Base-by-base conservation (phyloP, 2,329 filamentous ascomycete genomes). In the Aspergillus alliaceus region DNA sequence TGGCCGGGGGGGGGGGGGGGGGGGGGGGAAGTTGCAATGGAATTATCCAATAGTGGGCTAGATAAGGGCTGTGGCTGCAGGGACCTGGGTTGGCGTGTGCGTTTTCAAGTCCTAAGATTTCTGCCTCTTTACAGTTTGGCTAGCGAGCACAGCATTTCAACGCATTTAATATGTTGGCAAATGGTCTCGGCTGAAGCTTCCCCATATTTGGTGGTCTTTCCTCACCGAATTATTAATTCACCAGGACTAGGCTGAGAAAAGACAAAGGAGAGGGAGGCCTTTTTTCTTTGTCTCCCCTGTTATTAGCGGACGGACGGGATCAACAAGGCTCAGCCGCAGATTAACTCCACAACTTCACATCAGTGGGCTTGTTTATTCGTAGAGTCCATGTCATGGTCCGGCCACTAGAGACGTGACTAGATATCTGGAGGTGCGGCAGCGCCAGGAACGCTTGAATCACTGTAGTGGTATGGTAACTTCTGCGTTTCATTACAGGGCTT, bases 281-380 rank as follows among this genome's bases (percentile, higher is more conserved):
- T 40, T 8, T n/a, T n/a, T n/a, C n/a, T n/a, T n/a, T n/a, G n/a
- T n/a, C n/a, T n/a, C 35, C 24, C 12, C 4, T 14, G 15, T 18
- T 12, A n/a, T 27, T 51, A 51, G 34, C 48, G 48, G 55, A 11
- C 35, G n/a, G 35, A 39, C 44, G 52, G 56, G 56, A 58, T 58
- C 56, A 53, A 50, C 56, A 55, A 55, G 51, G 51, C 56, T 58
- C 56, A 58, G 56, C 51, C 56, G 56, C 56, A 54, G 51, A 40
- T 37, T 44, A 14, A 46, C 51, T 54, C 55, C 51, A 57, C 55
- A 15, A 24, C 14, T 20, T 42, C 25, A 51, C 22, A 51, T 18
- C n/a, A 22, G 18, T 14, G 34, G 22, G 24, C 11, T 37, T 29
- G 29, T 24, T 34, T 24, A 52, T 42, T 52, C 25, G n/a, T 42